A percentile compares a stretch with the other conserved stretches of the same genome.
phyloP scores from a whole-genome alignment of 352 stramenopile genomes.

The Phytophthora cactorum region DNA sequence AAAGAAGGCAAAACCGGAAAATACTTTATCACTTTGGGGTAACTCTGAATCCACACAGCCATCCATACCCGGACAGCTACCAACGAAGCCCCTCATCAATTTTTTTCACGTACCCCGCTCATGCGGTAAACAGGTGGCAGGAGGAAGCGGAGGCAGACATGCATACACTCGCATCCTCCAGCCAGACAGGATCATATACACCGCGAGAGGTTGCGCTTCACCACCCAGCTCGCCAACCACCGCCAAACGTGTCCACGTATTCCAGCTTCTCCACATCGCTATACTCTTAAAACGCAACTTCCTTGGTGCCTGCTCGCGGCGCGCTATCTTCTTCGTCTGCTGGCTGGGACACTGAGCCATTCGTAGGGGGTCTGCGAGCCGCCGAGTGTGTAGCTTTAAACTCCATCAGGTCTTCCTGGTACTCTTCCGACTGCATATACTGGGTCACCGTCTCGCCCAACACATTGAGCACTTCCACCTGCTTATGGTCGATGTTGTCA shows the following conservation, averaged over 20 bases:
- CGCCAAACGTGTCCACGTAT: conserved; percentile 20
- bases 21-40: conserved; percentile 41
- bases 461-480: conserved; percentile 87
- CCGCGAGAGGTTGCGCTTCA: conserved; percentile 12
- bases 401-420: conserved; percentile 74
- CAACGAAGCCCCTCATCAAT: conserved; percentile 27
- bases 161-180: conserved; percentile 21
- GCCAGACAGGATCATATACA: conserved; percentile 37
- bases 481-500: conserved; percentile 84
- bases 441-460: conserved; percentile 88
- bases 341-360: conserved; percentile 19
- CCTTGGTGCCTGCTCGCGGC: conserved; percentile 52
- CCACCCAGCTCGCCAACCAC: conserved; percentile 11
- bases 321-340: conserved; percentile 34
- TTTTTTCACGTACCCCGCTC: conserved; percentile 31
- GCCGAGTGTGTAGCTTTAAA: conserved; percentile 58
- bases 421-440: conserved; percentile 89
- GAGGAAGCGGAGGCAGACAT: conserved; percentile 19
- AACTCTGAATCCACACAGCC: conserved; percentile 31
- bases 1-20: conserved; percentile 43
- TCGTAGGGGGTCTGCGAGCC: conserved; percentile 30
- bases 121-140: conserved; percentile 23
- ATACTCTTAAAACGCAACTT: conserved; percentile 83
- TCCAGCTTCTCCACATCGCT: conserved; percentile 22
- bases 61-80: conserved; percentile 17